Evolutionary conservation across 208 protist species (phyloP).

Genomic region (Leishmania tarentolae): DNA sequence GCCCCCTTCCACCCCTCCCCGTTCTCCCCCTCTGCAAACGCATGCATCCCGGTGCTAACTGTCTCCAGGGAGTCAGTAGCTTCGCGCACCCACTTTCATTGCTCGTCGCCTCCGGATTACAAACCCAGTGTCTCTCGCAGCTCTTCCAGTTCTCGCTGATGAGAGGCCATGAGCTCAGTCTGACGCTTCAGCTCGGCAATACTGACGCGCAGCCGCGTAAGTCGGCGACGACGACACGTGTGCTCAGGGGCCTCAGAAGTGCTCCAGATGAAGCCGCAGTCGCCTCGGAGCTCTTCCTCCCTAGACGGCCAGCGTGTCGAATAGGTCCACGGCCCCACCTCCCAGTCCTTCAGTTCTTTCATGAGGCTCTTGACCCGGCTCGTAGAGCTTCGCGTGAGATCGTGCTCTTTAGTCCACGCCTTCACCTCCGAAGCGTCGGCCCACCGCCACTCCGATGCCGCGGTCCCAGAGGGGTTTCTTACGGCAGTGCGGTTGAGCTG

Average conservation of each 20-base stretch:
- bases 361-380: constrained; percentile 31
- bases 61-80: neutral
- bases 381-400: neutral
- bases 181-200: constrained; percentile 34
- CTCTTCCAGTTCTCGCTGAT: constrained; percentile 38
- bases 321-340: constrained; percentile 66
- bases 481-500: constrained; percentile 36
- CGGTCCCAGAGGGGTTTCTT: constrained; percentile 3
- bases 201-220: constrained; percentile 51
- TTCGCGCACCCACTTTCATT: neutral
- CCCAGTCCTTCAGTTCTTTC: constrained; percentile 57
- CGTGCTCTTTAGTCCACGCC: constrained; percentile 8
- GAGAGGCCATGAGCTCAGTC: constrained; percentile 25
- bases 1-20: neutral
- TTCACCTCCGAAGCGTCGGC: constrained; percentile 18
- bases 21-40: neutral
- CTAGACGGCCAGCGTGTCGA: constrained; percentile 55
- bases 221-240: constrained; percentile 44
- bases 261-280: constrained; percentile 35
- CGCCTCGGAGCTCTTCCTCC: constrained; percentile 19
- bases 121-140: constrained; percentile 54
- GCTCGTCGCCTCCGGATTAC: constrained; percentile 18
- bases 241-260: constrained; percentile 8
- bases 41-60: neutral
- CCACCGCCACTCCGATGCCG: constrained; percentile 52